Base-by-base conservation (phyloP, 1,284 basidiomycete genomes). In the Cryptococcus hybrid region DNA sequence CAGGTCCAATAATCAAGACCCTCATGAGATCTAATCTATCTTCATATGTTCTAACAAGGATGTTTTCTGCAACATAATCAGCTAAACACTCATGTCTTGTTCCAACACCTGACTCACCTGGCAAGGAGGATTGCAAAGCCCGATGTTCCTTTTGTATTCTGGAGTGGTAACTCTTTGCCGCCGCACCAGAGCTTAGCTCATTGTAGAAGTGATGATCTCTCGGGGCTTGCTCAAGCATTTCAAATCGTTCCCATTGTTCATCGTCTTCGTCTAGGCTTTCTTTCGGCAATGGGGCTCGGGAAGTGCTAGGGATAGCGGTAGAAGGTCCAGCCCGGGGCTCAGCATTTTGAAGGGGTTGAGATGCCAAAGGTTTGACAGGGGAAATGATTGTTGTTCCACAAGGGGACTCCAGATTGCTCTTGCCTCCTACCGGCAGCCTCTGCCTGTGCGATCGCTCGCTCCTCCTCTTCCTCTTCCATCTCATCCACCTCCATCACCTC, bases 1-100 rank as follows among this genome's bases (percentile, higher is more conserved):
- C 86, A 57, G 92, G 91, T 9, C 93, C 93, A 63, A 97, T 87
- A 65, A 96, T 96, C 55, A 97, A 81, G 65, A 85, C 90, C 39
- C 93, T 84, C 58, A 96, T 76, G 34, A 97, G 82, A 78, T 97
- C 93, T 42, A 85, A 82, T 24, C 93, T 85, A 71, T 95, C 89
- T 75, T 83, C 82, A 68, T 83, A 84, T 5, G 80, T 78, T 13
- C 82, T 75, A 1, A 84, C 82, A 12, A 83, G 69, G 56, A 82
- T 82, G 46, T 81, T 79, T 47, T 81, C 80, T 74, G 66, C 15
- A 7, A 47, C 24, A 36, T 51, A 86, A 58, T 35, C 43, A 61
- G 50, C 55, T 47, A 11, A 38, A 9, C 1, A 11, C 36, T 46
- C 39, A 12, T 18, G 52, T 54, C 47, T 30, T 30, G 30, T 30